A percentile compares a stretch with the other conserved stretches of the same genome.
Evolutionary conservation across 371 early-diverging fungal genomes (phyloP).

Genomic region (Circinella umbellata): DNA sequence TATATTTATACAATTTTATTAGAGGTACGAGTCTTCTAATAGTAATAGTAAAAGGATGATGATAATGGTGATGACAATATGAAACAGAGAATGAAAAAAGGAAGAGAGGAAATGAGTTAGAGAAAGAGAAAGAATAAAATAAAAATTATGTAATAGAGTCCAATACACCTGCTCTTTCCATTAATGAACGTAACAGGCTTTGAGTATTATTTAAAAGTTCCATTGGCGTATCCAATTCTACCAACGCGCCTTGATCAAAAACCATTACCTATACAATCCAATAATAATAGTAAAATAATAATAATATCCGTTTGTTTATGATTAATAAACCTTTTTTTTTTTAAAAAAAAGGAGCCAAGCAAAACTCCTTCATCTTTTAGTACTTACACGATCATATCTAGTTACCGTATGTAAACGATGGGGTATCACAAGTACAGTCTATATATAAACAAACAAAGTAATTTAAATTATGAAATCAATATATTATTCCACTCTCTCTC

Average conservation of each 20-base stretch:
- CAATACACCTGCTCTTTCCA: constrained; percentile 39
- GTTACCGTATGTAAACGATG: constrained; percentile 75
- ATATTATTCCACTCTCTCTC: too few relatives aligned
- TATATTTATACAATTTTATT: too few relatives aligned
- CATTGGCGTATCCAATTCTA: constrained; percentile 77
- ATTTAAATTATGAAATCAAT: background rate
- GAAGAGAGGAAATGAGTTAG: too few relatives aligned
- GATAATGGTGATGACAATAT: too few relatives aligned
- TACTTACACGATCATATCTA: constrained; percentile 56
- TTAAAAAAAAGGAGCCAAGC: too few relatives aligned
- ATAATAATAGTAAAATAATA: too few relatives aligned
- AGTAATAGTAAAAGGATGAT: too few relatives aligned
- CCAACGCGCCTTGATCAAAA: constrained; percentile 74
- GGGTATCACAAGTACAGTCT: constrained; percentile 87
- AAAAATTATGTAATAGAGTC: constrained; percentile 11
- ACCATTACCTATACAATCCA: constrained; percentile 39
- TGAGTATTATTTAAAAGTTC: constrained; percentile 38
- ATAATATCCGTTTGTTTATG: background rate
- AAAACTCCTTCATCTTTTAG: background rate
- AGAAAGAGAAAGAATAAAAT: background rate
- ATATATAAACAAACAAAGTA: constrained; percentile 14
- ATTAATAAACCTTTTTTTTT: background rate
- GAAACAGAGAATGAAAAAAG: too few relatives aligned
- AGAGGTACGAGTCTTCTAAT: too few relatives aligned
- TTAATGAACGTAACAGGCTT: constrained; percentile 34